phyloP scores from a whole-genome alignment of 352 stramenopile genomes.

The Phytophthora boehmeriae region DNA sequence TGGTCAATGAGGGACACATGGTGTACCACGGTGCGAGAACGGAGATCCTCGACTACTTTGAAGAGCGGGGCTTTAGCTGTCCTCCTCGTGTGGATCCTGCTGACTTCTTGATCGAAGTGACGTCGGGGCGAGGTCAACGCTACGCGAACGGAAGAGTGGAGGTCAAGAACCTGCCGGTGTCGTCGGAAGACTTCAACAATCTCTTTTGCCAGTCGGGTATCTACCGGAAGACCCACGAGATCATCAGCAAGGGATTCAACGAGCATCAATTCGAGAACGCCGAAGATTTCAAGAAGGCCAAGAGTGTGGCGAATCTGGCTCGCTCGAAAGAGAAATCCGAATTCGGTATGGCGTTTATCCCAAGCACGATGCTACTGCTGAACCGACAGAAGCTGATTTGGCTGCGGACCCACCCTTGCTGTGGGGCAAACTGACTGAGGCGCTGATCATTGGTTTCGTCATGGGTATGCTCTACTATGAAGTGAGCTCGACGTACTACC shows the following conservation, averaged over 20 bases:
- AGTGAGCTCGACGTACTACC: conserved; percentile 49
- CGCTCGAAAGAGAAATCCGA: conserved; percentile 55
- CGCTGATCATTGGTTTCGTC: conserved; percentile 68
- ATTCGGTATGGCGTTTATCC: conserved; percentile 52
- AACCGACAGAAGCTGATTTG: conserved; percentile 72
- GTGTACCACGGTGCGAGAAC: conserved; percentile 91
- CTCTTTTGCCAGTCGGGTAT: conserved; percentile 61
- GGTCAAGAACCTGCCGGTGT: conserved; percentile 25
- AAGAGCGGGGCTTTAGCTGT: conserved; percentile 73
- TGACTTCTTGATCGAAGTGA: conserved; percentile 79
- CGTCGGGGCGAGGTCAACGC: conserved; percentile 53
- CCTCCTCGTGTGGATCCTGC: conserved; percentile 63
- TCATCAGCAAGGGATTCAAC: conserved; percentile 57
- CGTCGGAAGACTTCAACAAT: conserved; percentile 57
- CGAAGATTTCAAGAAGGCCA: conserved; percentile 64
- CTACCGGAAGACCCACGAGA: conserved; percentile 56
- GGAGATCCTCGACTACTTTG: conserved; percentile 86
- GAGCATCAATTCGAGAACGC: conserved; percentile 60
- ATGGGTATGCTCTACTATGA: conserved; percentile 68
- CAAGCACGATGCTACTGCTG: conserved; percentile 55
- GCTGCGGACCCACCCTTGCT: conserved; percentile 65
- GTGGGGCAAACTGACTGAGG: conserved; percentile 71
- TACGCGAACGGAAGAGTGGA: conserved; percentile 49
- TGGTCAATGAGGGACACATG: conserved; percentile 93
- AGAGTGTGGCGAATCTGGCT: conserved; percentile 51